Conservation (phyloP, 2,329 filamentous ascomycete species). For the Dactylellina leptospora region DNA sequence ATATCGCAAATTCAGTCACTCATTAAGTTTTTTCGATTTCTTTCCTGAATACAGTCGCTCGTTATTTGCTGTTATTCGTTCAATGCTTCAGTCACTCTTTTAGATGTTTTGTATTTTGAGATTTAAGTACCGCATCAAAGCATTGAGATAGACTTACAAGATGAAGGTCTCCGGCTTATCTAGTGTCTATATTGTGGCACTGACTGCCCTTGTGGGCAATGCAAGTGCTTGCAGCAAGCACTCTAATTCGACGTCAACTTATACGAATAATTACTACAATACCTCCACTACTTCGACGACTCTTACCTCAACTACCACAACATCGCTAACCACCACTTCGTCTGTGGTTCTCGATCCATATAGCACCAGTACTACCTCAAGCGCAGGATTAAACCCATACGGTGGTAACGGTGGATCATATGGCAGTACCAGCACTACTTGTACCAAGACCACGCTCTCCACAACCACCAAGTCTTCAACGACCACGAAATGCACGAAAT, state of each 20-base stretch:
- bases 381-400: too few species aligned
- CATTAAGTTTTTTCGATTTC: constrained; percentile 24
- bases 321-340: not conserved
- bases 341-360: not conserved
- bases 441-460: not conserved
- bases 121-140: constrained; percentile 1
- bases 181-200: constrained; percentile 12
- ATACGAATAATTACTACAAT: not conserved
- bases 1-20: constrained; percentile 40
- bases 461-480: too few species aligned
- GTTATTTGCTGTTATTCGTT: constrained; percentile 20
- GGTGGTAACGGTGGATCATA: too few species aligned
- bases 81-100: constrained; percentile 7
- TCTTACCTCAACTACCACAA: not conserved
- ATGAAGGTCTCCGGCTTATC: constrained; percentile 36
- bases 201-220: constrained; percentile 24
- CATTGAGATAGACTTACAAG: not conserved
- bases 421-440: too few species aligned
- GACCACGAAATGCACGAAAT: not conserved
- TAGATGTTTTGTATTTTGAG: not conserved
- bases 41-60: constrained; percentile 34
- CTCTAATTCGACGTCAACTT: not conserved
- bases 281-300: constrained; percentile 8
- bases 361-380: not conserved
- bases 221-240: constrained; percentile 1